Base-by-base conservation (phyloP, 345 rosid genomes). In the Camelina neglecta region DNA sequence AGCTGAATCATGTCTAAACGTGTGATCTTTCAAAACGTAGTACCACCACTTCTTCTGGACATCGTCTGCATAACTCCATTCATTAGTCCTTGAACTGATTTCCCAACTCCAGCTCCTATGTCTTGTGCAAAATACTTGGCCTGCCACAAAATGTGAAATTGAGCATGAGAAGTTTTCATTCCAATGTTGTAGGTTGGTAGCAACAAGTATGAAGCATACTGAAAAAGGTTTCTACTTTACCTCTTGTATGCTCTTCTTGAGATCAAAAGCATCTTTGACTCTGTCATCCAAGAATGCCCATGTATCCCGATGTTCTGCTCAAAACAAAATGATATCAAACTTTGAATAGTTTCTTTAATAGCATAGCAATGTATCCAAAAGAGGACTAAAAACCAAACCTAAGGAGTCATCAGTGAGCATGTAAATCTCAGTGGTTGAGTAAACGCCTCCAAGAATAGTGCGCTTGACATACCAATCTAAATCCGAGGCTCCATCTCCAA, bases 371-470 rank as follows among this genome's bases (percentile, higher is more conserved):
- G 62, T 8, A 65, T 9, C 31, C n/a, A 24, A 67, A 11, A 48
- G 51, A 71, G 23, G 60, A 18, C 31, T 21, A 12, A 10, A 35
- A 35, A 6, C 57, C 47, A 4, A 77, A 95, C 97, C 97, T 81
- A 91, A 82, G 24, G 97, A 95, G 79, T 87, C 89, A 76, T 95
- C 97, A 0, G 99, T 88, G 69, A 89, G 87, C 99, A 92, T 92
- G 86, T 89, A 95, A 72, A 92, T 81, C 86, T 95, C 99, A 0
- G 99, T 85, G 44, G 97, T 90, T 13, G 97, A 92, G 86, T 95
- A 92, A 74, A 95, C 86, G 20, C 97, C 99, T 71, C 97, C 99
- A 35, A 95, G 88, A 29, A 95, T 76, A 49, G 97, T 90, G 59
- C 97, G 89, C 81, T 89, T 92, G 48, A 87, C 92, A 71, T 90